Conservation (phyloP, 306 rosid genomes). For the Casuarina glauca region DNA sequence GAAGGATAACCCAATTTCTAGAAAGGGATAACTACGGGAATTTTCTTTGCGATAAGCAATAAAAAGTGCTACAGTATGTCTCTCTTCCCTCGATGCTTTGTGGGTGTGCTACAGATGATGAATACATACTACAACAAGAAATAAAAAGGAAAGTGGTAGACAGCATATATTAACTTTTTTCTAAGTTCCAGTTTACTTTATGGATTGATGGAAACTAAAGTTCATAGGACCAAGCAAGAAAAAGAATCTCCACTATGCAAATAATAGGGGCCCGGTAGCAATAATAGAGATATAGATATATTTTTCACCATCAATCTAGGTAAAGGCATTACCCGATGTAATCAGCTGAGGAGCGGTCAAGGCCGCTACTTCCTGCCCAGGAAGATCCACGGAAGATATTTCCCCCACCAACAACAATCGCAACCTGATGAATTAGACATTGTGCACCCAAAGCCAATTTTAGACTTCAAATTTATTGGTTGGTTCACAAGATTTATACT, state of each 20-base stretch:
- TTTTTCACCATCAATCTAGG: background rate
- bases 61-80: background rate
- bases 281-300: background rate
- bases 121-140: background rate
- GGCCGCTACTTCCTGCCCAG: slow-evolving; percentile 88
- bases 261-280: background rate
- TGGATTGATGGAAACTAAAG: background rate
- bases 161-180: background rate
- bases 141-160: background rate
- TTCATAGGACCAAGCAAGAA: background rate
- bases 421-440: slow-evolving; percentile 61
- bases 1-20: background rate
- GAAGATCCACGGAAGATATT: slow-evolving; percentile 95
- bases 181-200: background rate
- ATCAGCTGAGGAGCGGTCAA: slow-evolving; percentile 97
- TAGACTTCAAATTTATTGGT: slow-evolving; percentile 2
- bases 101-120: too few species aligned
- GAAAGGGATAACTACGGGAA: background rate
- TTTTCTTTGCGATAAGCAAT: background rate
- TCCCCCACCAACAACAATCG: slow-evolving; percentile 95
- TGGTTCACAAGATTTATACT: slow-evolving; percentile 22
- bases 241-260: background rate
- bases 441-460: background rate
- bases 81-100: too few species aligned
- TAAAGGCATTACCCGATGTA: slow-evolving; percentile 74